Percentiles rank a stretch among this genome's conserved stretches.
Evolutionary conservation across 768 basidiomycete species (phyloP).

Genomic region (Boletus eberwhitei): DNA sequence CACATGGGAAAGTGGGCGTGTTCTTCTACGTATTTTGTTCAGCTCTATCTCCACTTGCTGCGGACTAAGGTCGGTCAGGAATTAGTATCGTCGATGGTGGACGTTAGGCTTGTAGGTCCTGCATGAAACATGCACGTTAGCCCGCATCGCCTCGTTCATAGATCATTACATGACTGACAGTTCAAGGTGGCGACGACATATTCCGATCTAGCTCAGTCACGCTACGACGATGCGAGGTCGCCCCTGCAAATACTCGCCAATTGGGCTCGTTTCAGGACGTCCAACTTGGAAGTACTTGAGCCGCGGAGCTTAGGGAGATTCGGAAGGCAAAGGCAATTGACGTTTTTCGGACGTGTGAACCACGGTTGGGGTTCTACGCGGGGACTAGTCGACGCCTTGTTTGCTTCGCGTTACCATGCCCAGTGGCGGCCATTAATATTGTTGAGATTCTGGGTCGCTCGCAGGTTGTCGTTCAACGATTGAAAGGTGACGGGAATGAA

Average conservation of each 20-base stretch:
- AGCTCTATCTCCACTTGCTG: background rate
- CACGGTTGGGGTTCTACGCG: background rate
- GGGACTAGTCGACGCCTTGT: background rate
- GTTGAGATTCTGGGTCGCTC: background rate
- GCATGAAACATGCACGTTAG: background rate
- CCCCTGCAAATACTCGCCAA: background rate
- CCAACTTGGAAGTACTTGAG: background rate
- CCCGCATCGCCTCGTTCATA: background rate
- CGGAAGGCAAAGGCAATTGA: background rate
- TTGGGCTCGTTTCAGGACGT: background rate
- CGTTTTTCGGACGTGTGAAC: background rate
- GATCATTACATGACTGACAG: background rate
- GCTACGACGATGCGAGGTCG: background rate
- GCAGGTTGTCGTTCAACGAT: background rate
- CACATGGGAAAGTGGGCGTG: background rate
- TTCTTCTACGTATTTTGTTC: background rate
- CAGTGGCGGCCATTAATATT: no score
- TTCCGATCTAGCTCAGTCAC: background rate
- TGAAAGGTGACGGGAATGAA: background rate
- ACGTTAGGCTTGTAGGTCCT: background rate
- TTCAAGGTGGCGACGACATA: background rate
- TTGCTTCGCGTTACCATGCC: background rate
- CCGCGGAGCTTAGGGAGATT: background rate
- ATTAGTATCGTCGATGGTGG: background rate
- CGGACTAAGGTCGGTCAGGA: background rate